Percentiles rank a stretch among this genome's conserved stretches.
These are phyloP conservation scores for Fimicolochytrium jonesii DNA, from an alignment of 192 early-diverging fungal genomes.

Conservation along the genomic window DNA sequence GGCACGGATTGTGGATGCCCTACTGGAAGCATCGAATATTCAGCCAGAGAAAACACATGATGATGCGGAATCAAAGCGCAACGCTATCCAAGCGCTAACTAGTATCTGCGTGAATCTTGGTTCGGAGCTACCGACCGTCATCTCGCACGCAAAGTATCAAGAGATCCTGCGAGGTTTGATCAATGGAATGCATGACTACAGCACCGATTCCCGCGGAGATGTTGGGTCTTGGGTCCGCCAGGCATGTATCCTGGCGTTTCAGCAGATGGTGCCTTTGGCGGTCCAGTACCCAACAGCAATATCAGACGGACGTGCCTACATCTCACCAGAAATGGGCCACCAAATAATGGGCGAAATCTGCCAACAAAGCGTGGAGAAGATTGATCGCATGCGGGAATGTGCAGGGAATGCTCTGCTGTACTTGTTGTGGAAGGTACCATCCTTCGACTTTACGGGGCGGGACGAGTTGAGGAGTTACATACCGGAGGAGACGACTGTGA, in stretches of 20 bases:
- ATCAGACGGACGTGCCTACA: not conserved
- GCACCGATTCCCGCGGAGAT: conserved; percentile 86
- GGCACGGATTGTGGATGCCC: conserved; percentile 20
- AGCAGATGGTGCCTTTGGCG: not conserved
- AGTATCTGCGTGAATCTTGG: conserved; percentile 3
- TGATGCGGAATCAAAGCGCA: conserved; percentile 66
- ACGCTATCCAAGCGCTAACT: conserved; percentile 56
- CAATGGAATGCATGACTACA: conserved; percentile 76
- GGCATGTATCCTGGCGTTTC: conserved; percentile 49
- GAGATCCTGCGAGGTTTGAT: conserved; percentile 51
- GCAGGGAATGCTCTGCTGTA: conserved; percentile 63
- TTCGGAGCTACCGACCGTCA: not conserved
- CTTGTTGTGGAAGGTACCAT: conserved; percentile 36
- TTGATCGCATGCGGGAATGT: conserved; percentile 74
- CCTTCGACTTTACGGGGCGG: conserved; percentile 9
- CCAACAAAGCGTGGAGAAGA: conserved; percentile 85
- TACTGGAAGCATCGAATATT: conserved; percentile 22
- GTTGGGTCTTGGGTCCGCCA: conserved; percentile 92
- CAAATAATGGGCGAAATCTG: conserved; percentile 42
- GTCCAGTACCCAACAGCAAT: not conserved
- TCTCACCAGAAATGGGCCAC: not conserved
- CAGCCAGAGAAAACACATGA: conserved; percentile 34
- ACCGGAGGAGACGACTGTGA: too few relatives aligned
- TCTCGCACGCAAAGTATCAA: too few relatives aligned
- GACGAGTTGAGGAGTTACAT: not conserved